Evolutionary conservation across 1,284 basidiomycete genomes (phyloP), one percentile per base, ranked within the genome.

Genomic region (Ceratobasidium sp.): DNA sequence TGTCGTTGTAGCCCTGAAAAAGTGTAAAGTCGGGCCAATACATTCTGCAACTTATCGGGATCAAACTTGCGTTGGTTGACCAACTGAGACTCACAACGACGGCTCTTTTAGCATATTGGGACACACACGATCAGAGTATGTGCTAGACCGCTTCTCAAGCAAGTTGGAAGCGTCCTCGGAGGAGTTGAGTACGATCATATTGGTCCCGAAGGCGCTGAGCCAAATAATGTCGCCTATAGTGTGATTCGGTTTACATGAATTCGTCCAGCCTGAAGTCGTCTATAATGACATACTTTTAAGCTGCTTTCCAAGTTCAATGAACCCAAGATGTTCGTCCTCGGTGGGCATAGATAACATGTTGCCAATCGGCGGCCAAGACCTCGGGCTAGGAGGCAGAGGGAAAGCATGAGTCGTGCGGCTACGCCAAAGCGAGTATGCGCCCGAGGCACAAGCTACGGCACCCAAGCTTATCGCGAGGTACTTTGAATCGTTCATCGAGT

Each of bases 181-280:
- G 3, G 86, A 84, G 71, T 86, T 85, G n/a, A 88, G 80, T 8
- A 88, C 81, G 57, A 88, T 78, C 41, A 88, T 82, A 1, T 82
- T 83, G 3, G 81, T 84, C 1, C 86, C 86, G 1, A 83, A 81
- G 7, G 84, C 80, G 38, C 84, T 80, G 33, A 87, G 69, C 77
- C 86, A 83, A 12, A 86, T 80, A 12, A 87, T 85, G 74, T 87
- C n/a, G 35, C 65, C 68, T 70, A 16, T 12, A 10, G 41, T 14
- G 27, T 1, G 30, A 38, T 20, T 33, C 16, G 38, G 4, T 12
- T 46, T n/a, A 8, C 12, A 67, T 67, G 23, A 33, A 33, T 7
- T 8, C 7, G 18, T 18, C 27, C 44, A 44, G 16, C 46, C 14
- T 27, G 46, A 35, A 68, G 2, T 57, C 35, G 50, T 27, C 41